Base-by-base conservation (phyloP, 306 rosid genomes). In the Dalbergia oliveri region DNA sequence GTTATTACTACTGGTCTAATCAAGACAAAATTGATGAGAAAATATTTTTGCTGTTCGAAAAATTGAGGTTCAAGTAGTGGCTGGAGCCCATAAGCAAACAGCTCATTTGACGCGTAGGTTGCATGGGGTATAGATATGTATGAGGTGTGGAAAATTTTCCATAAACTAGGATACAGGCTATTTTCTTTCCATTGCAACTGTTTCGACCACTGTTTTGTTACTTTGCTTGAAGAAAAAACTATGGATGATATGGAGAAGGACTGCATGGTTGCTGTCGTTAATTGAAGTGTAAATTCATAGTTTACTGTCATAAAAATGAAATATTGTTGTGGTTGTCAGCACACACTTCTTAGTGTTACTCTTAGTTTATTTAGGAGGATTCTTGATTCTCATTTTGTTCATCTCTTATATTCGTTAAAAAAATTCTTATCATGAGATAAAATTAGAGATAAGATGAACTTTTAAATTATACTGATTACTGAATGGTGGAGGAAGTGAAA, bases 251-350 rank as follows among this genome's bases (percentile, higher is more conserved):
- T 75, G 3, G 35, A 74, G 15, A 10, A 58, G 76, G 49, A 66
- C 19, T 19, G 65, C 4, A 7, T 49, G 34, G 53, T 47, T 60
- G 14, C 69, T 45, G 67, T 31, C 8, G 50, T 61, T 41, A n/a
- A 34, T 60, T 72, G 78, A 18, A 58, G 69, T 65, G 72, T 66
- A 47, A 65, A 31, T 11, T 53, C 31, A 16, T 67, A 41, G 60
- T 67, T 41, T 73, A 5, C 58, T 64, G 53, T 51, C 4, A 6
- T 41, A 23, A 61, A 60, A 43, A 12, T 23, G 74, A 80, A 65
- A 21, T 62, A 54, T 81, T 54, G 33, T 65, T 65, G 58, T 80
- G 31, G n/a, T 73, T 73, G 61, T 41, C 58, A 53, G 69, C 18
- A 11, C 21, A 54, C 34, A 54, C 33, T 43, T 62, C 62, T 66